Evolutionary conservation across 495 filamentous ascomycete species (phyloP).

Genomic region (Penicillium nucicola): DNA sequence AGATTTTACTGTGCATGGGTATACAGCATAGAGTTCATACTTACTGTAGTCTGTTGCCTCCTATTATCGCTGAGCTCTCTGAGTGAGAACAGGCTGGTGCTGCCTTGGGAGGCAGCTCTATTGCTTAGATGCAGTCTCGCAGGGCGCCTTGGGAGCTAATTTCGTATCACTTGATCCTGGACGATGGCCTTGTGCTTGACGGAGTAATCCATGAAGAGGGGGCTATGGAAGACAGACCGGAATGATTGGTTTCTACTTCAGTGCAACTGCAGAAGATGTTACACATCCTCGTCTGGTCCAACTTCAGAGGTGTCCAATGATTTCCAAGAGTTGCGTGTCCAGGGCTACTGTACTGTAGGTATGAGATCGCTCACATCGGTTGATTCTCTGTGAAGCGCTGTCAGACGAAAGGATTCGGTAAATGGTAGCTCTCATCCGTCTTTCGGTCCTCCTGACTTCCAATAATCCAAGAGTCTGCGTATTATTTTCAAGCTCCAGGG

Average conservation of each 20-base stretch:
- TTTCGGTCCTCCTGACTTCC: no score
- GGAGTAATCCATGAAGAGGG: no score
- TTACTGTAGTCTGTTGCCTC: not conserved
- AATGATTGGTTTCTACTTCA: not conserved
- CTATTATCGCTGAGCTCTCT: no score
- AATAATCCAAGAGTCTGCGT: no score
- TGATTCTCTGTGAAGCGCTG: not conserved
- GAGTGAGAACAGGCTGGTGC: no score
- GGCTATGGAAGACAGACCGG: not conserved
- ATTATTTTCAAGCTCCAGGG: no score
- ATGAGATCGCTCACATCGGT: not conserved
- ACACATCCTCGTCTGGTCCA: conserved; percentile 6
- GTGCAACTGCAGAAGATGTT: not conserved
- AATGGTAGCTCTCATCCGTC: no score
- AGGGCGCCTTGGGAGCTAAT: no score
- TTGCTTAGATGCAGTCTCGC: no score
- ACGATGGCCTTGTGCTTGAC: not conserved
- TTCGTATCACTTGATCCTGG: no score
- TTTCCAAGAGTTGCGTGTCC: not conserved
- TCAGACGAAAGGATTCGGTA: no score
- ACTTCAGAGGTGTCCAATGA: not conserved
- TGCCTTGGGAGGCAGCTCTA: no score
- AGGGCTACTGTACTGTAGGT: not conserved
- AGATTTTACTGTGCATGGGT: conserved; percentile 12
- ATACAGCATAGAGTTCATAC: conserved; percentile 12